A percentile compares a stretch with the other conserved stretches of the same genome.
These are phyloP conservation scores for Paramyrothecium sp. DNA, from an alignment of 2,329 filamentous ascomycete genomes.

Conservation along the genomic window DNA sequence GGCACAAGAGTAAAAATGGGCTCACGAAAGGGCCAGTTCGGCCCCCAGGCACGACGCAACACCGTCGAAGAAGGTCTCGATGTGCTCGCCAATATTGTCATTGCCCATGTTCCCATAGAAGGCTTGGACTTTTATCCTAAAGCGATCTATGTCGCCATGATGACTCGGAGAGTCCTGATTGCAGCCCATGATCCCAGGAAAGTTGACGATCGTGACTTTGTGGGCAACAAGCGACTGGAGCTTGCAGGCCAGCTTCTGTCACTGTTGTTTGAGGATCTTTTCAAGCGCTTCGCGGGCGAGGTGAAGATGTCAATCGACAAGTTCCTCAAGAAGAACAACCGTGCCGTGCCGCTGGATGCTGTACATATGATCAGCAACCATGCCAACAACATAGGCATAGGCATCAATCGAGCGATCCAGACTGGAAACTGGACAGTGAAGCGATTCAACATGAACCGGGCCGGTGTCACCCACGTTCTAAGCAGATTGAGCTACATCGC, in stretches of 20 bases:
- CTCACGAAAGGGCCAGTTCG: slow-evolving; percentile 57
- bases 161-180: slow-evolving; percentile 96
- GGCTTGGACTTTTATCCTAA: slow-evolving; percentile 96
- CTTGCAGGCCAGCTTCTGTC: slow-evolving; percentile 92
- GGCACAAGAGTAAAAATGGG: slow-evolving; percentile 87
- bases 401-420: slow-evolving; percentile 93
- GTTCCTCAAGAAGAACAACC: slow-evolving; percentile 88
- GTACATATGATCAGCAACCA: slow-evolving; percentile 80
- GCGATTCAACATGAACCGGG: slow-evolving; percentile 97
- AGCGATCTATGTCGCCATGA: slow-evolving; percentile 92
- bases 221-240: slow-evolving; percentile 95
- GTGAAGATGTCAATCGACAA: slow-evolving; percentile 96
- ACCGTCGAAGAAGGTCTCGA: slow-evolving; percentile 91
- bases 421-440: slow-evolving; percentile 98
- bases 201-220: slow-evolving; percentile 95
- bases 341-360: slow-evolving; percentile 85
- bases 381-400: slow-evolving; percentile 82
- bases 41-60: slow-evolving; percentile 64
- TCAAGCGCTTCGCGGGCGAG: slow-evolving; percentile 89
- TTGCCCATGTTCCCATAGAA: slow-evolving; percentile 90
- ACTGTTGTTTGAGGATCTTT: slow-evolving; percentile 92
- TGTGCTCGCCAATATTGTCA: slow-evolving; percentile 86
- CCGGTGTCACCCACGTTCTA: slow-evolving; percentile 93
- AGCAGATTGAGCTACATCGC: slow-evolving; percentile 95
- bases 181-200: slow-evolving; percentile 84